These are phyloP conservation scores for Westerdykella ornata DNA, from an alignment of 2,329 filamentous ascomycete genomes.

Conservation along the genomic window DNA sequence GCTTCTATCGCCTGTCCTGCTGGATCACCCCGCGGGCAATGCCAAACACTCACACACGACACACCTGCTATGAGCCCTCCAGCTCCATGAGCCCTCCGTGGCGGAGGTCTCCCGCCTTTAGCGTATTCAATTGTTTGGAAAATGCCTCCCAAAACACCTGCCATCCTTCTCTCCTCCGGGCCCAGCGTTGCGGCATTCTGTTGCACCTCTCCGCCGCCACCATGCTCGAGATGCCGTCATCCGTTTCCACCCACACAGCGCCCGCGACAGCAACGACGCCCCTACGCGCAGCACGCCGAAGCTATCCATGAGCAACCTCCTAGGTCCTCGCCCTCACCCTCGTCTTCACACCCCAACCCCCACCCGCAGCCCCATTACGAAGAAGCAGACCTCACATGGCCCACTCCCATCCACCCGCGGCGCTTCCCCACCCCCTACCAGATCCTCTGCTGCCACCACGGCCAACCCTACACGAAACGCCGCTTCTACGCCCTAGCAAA, in stretches of 20 bases:
- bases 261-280: slow-evolving; percentile 9
- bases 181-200: slow-evolving; percentile 15
- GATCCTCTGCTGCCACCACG: slow-evolving; percentile 60
- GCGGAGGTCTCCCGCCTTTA: slow-evolving; percentile 5
- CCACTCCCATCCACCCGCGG: slow-evolving; percentile 31
- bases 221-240: slow-evolving; percentile 40
- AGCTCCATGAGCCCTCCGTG: slow-evolving; percentile 21
- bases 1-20: slow-evolving; percentile 1
- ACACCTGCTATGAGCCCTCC: neutral
- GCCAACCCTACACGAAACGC: slow-evolving; percentile 69
- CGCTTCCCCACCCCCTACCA: slow-evolving; percentile 75
- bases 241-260: slow-evolving; percentile 26
- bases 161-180: slow-evolving; percentile 26
- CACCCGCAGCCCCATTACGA: slow-evolving; percentile 10
- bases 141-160: slow-evolving; percentile 37
- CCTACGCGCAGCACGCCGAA: slow-evolving; percentile 25
- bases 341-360: slow-evolving; percentile 3
- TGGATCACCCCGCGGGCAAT: slow-evolving; percentile 7
- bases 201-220: slow-evolving; percentile 22
- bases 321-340: slow-evolving; percentile 2
- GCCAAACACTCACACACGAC: no score
- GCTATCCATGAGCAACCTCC: neutral
- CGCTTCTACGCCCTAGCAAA: slow-evolving; percentile 90
- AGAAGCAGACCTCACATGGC: slow-evolving; percentile 27
- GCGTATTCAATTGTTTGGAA: slow-evolving; percentile 15